Conservation (phyloP, 768 basidiomycete genomes). For the Nidularia pulvinata region DNA sequence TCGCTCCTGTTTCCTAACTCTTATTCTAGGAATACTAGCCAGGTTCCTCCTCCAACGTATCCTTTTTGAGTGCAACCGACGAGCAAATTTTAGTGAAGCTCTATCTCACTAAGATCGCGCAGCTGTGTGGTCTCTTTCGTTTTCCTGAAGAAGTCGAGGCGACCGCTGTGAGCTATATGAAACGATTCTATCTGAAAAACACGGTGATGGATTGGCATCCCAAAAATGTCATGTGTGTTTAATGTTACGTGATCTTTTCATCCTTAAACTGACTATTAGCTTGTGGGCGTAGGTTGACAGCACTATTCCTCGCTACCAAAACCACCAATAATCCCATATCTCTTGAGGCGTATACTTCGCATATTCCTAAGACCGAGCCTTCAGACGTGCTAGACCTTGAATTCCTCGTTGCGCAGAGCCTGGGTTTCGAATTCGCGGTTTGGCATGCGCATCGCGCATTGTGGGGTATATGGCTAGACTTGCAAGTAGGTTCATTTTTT, state of each 20-base stretch:
- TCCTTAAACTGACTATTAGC: neutral
- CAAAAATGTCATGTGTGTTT: slow-evolving; percentile 91
- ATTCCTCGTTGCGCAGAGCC: slow-evolving; percentile 93
- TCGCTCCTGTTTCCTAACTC: slow-evolving; percentile 2
- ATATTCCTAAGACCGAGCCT: slow-evolving; percentile 79
- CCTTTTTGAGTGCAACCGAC: slow-evolving; percentile 80
- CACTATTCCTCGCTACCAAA: slow-evolving; percentile 94
- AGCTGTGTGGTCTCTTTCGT: slow-evolving; percentile 81
- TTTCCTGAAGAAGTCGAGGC: slow-evolving; percentile 94
- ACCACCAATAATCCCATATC: slow-evolving; percentile 95
- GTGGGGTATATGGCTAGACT: slow-evolving; percentile 87
- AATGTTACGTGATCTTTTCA: neutral
- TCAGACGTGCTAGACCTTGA: slow-evolving; percentile 93
- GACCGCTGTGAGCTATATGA: slow-evolving; percentile 90
- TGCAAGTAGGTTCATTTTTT: slow-evolving; percentile 59
- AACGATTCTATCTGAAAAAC: slow-evolving; percentile 96
- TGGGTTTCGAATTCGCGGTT: slow-evolving; percentile 92
- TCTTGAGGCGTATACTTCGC: slow-evolving; percentile 79
- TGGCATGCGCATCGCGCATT: slow-evolving; percentile 90
- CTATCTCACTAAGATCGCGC: slow-evolving; percentile 85
- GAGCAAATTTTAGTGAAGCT: slow-evolving; percentile 88
- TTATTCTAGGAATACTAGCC: slow-evolving; percentile 32
- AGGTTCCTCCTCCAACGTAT: slow-evolving; percentile 71
- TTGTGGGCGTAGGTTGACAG: slow-evolving; percentile 72
- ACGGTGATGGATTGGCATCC: slow-evolving; percentile 99